Percentiles rank a stretch among this genome's conserved stretches.
Conservation (phyloP, 2,329 filamentous ascomycete genomes). For the Alternaria tenuissima region DNA sequence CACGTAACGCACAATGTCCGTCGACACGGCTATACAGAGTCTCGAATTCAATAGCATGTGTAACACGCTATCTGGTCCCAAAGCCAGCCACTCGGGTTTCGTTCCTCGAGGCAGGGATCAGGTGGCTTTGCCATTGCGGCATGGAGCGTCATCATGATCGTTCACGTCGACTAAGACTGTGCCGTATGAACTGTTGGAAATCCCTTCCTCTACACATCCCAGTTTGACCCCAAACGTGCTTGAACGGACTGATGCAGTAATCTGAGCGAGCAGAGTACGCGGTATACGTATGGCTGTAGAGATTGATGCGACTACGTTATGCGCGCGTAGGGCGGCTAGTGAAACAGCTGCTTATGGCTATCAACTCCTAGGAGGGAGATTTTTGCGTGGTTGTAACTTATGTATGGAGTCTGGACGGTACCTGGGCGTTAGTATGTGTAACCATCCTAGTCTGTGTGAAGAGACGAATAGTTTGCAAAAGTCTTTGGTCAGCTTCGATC, state of each 20-base stretch:
- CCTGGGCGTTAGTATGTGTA: background rate
- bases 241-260: background rate
- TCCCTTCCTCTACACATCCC: background rate
- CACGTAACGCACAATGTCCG: background rate
- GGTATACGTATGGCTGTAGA: background rate
- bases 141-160: background rate
- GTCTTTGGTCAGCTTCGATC: background rate
- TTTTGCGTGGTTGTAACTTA: background rate
- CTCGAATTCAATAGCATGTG: background rate
- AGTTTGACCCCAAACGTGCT: background rate
- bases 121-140: background rate
- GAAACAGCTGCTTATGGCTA: background rate
- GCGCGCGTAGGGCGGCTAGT: background rate
- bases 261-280: background rate
- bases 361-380: background rate
- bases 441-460: background rate
- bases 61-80: background rate
- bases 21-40: background rate
- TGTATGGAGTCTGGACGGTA: background rate
- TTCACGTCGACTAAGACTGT: background rate
- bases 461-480: background rate
- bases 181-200: conserved; percentile 3
- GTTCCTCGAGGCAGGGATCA: background rate
- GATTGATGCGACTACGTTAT: background rate
- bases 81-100: background rate